phyloP scores from a whole-genome alignment of 148 eudicot genomes.

The Chenopodium berlandieri region DNA sequence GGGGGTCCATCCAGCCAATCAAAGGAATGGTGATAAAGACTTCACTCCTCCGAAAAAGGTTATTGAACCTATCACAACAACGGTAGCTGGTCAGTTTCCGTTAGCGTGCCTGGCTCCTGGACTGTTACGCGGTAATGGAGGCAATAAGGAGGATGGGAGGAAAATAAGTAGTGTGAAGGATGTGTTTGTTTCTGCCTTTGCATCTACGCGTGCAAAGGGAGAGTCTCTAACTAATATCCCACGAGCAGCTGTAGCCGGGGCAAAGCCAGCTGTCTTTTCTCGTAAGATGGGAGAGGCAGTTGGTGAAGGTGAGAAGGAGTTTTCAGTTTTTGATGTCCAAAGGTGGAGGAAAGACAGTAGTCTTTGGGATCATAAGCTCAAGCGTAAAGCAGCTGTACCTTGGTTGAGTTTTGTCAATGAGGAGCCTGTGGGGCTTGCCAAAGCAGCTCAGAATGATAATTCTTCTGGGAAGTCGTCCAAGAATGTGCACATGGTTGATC shows the following conservation, averaged over 20 bases:
- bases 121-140: conserved; percentile 4
- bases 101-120: conserved; percentile 39
- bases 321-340: conserved; percentile 35
- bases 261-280: conserved; percentile 44
- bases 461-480: conserved; percentile 19
- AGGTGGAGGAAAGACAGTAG: conserved; percentile 42
- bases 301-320: conserved; percentile 26
- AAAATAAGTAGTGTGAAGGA: conserved; percentile 34
- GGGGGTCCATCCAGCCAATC: conserved; percentile 31
- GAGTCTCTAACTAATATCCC: conserved; percentile 30
- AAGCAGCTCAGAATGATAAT: conserved; percentile 22
- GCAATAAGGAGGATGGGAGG: conserved; percentile 18
- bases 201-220: conserved; percentile 21
- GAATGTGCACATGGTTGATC: conserved; percentile 23
- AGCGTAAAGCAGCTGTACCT: conserved; percentile 44
- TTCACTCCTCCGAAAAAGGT: conserved; percentile 25
- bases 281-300: conserved; percentile 25
- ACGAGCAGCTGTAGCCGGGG: conserved; percentile 53
- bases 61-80: conserved; percentile 26
- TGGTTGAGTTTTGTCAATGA: conserved; percentile 43
- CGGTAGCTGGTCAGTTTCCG: conserved; percentile 30
- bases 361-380: conserved; percentile 49
- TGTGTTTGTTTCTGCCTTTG: conserved; percentile 41
- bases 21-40: conserved; percentile 20
- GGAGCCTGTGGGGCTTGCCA: conserved; percentile 30